A percentile compares a stretch with the other conserved stretches of the same genome.
These are phyloP conservation scores for Mycena haematopus DNA, from an alignment of 768 basidiomycete species.

Conservation along the genomic window DNA sequence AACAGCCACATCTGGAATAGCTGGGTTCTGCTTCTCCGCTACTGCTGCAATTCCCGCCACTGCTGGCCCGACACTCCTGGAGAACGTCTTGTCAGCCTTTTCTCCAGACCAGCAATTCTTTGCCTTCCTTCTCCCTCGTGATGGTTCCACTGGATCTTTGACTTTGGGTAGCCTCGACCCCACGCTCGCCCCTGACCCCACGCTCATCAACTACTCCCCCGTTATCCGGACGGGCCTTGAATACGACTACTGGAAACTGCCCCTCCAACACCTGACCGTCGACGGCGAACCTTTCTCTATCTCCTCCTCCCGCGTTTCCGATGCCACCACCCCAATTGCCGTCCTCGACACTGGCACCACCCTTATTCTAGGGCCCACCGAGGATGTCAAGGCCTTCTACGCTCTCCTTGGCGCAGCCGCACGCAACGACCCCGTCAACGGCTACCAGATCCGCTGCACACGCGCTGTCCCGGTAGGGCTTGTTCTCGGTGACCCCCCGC, in stretches of 20 bases:
- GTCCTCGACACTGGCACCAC: conserved; percentile 72
- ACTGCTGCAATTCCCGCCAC: conserved; percentile 52
- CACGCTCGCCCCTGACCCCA: conserved; percentile 37
- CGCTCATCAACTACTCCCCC: conserved; percentile 43
- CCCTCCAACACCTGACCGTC: conserved; percentile 51
- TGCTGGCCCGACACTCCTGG: conserved; percentile 51
- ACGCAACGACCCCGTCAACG: conserved; percentile 41
- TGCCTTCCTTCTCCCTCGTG: conserved; percentile 55
- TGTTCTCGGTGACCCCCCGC: conserved; percentile 50
- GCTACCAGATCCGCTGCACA: conserved; percentile 60
- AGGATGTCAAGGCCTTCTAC: conserved; percentile 62
- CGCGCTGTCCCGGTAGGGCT: conserved; percentile 54
- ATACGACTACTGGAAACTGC: conserved; percentile 67
- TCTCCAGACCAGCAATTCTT: conserved; percentile 52
- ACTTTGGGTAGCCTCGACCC: conserved; percentile 59
- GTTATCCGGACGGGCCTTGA: conserved; percentile 44
- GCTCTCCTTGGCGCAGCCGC: conserved; percentile 48
- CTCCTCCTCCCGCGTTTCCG: conserved; percentile 51
- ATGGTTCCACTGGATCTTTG: conserved; percentile 49
- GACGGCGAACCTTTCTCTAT: conserved; percentile 48
- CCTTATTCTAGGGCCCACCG: conserved; percentile 57
- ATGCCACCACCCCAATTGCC: conserved; percentile 52
- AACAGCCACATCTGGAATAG: conserved; percentile 59
- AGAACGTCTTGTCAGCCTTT: conserved; percentile 54
- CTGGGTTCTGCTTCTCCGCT: conserved; percentile 59